A percentile compares a stretch with the other conserved stretches of the same genome.
These are phyloP conservation scores for Tremellales sp. DNA, from an alignment of 1,284 basidiomycete genomes.

Conservation along the genomic window DNA sequence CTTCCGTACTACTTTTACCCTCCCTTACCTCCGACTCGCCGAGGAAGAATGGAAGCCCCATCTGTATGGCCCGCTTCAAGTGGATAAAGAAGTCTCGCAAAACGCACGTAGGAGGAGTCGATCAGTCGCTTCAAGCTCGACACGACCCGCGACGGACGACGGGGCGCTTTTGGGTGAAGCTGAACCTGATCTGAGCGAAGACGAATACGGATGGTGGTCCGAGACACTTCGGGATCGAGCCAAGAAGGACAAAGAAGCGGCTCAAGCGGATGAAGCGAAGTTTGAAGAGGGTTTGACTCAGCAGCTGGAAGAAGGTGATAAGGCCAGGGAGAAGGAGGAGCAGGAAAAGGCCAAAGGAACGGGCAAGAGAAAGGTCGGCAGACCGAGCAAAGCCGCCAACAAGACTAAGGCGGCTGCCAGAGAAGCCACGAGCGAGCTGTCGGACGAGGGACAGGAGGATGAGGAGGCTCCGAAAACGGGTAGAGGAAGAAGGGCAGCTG, in stretches of 20 bases:
- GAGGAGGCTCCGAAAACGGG: conserved; percentile 1
- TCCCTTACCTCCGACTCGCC: conserved; percentile 16
- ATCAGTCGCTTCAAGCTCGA: background rate
- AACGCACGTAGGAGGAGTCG: background rate
- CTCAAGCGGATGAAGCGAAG: conserved; percentile 3
- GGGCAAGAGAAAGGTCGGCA: background rate
- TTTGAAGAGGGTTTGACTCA: conserved; percentile 3
- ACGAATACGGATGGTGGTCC: background rate
- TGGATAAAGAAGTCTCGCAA: no score
- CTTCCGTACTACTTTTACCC: conserved; percentile 16
- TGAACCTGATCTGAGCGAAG: background rate
- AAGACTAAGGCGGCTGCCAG: no score
- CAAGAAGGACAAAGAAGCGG: conserved; percentile 33
- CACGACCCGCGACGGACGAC: background rate
- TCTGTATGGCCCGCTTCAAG: no score
- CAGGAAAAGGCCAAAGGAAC: background rate
- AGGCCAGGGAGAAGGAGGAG: background rate
- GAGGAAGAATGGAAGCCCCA: conserved; percentile 3
- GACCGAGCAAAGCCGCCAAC: background rate
- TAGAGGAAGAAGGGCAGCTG: background rate
- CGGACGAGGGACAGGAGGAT: conserved; percentile 2
- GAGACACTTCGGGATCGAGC: background rate
- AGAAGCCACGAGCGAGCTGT: background rate
- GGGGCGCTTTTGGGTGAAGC: conserved; percentile 1
- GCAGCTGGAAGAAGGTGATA: conserved; percentile 2